phyloP scores from a whole-genome alignment of 164 flowering plant species.

The Sextonia rubra region DNA sequence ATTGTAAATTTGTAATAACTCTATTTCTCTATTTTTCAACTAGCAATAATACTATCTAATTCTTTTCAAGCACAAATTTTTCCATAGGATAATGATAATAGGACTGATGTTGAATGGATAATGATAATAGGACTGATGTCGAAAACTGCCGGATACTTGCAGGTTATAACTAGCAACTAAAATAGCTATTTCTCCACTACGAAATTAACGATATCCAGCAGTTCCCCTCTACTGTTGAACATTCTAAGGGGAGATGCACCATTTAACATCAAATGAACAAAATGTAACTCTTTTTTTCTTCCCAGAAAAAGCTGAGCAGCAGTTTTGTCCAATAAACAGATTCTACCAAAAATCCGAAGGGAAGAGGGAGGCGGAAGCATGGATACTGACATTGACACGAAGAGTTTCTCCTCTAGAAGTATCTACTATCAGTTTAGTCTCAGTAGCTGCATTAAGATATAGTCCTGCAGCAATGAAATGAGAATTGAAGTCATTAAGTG shows the following conservation, averaged over 20 bases:
- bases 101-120: neutral
- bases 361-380: conserved; percentile 3
- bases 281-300: neutral
- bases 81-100: neutral
- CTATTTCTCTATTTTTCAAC: no score
- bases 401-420: conserved; percentile 34
- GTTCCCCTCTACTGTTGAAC: neutral
- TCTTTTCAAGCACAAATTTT: no score
- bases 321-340: neutral
- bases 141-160: neutral
- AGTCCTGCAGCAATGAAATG: conserved; percentile 16
- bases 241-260: conserved; percentile 1
- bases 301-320: neutral
- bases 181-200: neutral
- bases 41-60: no score
- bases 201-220: neutral
- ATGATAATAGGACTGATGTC: no score
- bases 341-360: neutral
- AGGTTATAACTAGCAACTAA: neutral
- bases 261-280: neutral
- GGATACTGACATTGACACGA: conserved; percentile 26
- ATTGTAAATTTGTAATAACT: no score
- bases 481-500: neutral
- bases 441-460: conserved; percentile 29
- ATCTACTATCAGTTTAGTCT: conserved; percentile 26